A percentile compares a stretch with the other conserved stretches of the same genome.
phyloP scores from a whole-genome alignment of 164 flowering plant genomes.

The Euptelea pleiosperma region DNA sequence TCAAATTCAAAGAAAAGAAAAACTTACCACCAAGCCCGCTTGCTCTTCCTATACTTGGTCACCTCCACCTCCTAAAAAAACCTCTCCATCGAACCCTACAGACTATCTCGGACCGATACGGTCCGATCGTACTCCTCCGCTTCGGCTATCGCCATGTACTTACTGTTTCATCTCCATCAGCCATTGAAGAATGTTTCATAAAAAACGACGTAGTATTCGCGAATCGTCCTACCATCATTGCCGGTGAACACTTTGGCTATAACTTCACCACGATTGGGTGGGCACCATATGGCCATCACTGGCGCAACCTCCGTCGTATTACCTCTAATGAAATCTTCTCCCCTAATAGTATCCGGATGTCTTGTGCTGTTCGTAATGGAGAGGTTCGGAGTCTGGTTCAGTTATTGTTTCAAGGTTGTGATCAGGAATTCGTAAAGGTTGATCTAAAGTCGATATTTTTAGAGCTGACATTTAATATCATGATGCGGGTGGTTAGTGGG shows the following conservation, averaged over 20 bases:
- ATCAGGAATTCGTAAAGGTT: conserved; percentile 4
- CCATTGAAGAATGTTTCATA: conserved; percentile 25
- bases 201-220: conserved; percentile 30
- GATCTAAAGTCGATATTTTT: conserved; percentile 8
- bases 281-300: conserved; percentile 30
- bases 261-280: conserved; percentile 14
- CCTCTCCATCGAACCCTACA: conserved; percentile 19
- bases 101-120: conserved; percentile 9
- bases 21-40: conserved; percentile 22
- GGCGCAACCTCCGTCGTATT: conserved; percentile 37
- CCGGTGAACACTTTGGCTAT: conserved; percentile 20
- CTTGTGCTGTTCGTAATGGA: conserved; percentile 17
- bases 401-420: not conserved
- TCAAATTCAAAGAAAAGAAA: conserved; percentile 2
- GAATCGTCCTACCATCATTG: conserved; percentile 11
- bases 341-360: conserved; percentile 22
- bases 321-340: conserved; percentile 25
- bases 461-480: conserved; percentile 24
- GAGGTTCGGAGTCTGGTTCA: conserved; percentile 17
- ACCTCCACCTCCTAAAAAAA: conserved; percentile 22
- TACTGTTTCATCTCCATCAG: conserved; percentile 20
- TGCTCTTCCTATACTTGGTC: conserved; percentile 25
- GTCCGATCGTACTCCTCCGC: conserved; percentile 22
- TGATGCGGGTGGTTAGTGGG: conserved; percentile 36
- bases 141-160: conserved; percentile 24